Evolutionary conservation across 495 filamentous ascomycete species (phyloP), one percentile per base, ranked within the genome.

Genomic region (Podospora pseudopauciseta): DNA sequence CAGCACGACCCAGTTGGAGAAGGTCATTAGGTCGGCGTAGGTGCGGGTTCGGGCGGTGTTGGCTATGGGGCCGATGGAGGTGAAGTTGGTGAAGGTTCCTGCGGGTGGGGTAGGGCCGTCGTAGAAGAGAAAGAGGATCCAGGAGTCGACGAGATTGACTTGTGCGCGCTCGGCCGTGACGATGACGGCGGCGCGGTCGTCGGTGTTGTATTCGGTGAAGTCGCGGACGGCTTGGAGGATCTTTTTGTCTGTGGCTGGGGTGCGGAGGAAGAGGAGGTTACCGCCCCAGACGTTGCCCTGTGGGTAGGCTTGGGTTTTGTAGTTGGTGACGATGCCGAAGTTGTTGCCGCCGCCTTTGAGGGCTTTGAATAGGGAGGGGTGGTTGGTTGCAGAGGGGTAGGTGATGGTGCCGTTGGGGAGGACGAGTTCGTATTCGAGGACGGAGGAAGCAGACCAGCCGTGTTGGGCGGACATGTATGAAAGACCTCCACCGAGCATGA

Each of bases 91-190:
- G 66, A 89, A 89, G 7, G 86, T 79, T 4, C 80, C 84, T 16
- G 77, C 70, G 2, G 86, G 86, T 2, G 83, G 83, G 65, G 81
- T 76, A 0, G 84, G 81, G 3, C 86, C 86, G 60, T 89, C 84
- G 70, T 88, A 88, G 79, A 87, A 89, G n/a, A 87, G 68, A 71
- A 88, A 89, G 68, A 88, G 73, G 61, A 87, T 82, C 84, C 85
- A 88, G 30, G 83, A 77, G 57, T 87, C 80, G 64, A 87, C 58
- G 0, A 84, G 55, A 2, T 78, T 75, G 26, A 65, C 59, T 56
- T 74, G 60, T 0, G 84, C 80, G n/a, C 84, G 76, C 70, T 87
- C 82, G 0, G 82, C 76, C 0, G 86, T 88, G 69, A 85, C 68
- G 54, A 87, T 87, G 26, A 87, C 83, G 2, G 82, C 84, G 0